Percentiles rank a stretch among this genome's conserved stretches.
Conservation (phyloP, 2,329 filamentous ascomycete genomes). For the Ascochyta rabiei region DNA sequence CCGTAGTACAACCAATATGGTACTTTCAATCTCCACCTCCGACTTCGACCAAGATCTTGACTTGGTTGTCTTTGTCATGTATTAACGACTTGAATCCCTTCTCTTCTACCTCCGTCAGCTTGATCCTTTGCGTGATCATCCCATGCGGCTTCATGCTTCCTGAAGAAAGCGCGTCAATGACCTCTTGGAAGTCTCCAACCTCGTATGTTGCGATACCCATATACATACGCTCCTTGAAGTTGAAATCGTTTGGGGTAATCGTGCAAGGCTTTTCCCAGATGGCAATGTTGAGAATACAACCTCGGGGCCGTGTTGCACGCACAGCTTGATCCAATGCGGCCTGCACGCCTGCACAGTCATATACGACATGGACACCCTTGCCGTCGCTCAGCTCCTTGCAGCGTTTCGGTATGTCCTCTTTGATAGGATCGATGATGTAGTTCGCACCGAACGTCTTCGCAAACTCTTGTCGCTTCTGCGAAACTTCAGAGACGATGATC, state of each 20-base stretch:
- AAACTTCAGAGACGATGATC: constrained; percentile 62
- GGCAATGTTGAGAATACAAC: constrained; percentile 62
- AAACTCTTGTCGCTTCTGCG: constrained; percentile 55
- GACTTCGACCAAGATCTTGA: constrained; percentile 56
- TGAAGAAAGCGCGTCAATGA: constrained; percentile 52
- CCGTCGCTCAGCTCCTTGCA: constrained; percentile 53
- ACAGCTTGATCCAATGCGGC: constrained; percentile 57
- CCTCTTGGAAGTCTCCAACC: constrained; percentile 57
- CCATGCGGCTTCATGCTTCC: constrained; percentile 52
- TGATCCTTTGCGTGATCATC: constrained; percentile 59
- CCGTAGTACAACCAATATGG: neutral
- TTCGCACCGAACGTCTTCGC: constrained; percentile 59
- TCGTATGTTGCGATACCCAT: constrained; percentile 60
- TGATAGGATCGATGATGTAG: constrained; percentile 58
- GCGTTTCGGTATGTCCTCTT: constrained; percentile 54
- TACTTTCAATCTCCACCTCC: constrained; percentile 29
- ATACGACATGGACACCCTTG: constrained; percentile 58
- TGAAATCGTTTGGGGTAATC: constrained; percentile 57
- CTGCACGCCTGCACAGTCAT: constrained; percentile 62
- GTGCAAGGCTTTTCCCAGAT: constrained; percentile 61
- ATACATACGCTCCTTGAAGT: constrained; percentile 60
- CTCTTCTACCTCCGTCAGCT: constrained; percentile 54
- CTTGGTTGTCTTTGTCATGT: constrained; percentile 57
- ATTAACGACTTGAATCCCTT: constrained; percentile 56
- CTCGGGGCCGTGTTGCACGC: constrained; percentile 55